Base-by-base conservation (phyloP, 768 basidiomycete species). In the Macrolepiota fuliginosa region DNA sequence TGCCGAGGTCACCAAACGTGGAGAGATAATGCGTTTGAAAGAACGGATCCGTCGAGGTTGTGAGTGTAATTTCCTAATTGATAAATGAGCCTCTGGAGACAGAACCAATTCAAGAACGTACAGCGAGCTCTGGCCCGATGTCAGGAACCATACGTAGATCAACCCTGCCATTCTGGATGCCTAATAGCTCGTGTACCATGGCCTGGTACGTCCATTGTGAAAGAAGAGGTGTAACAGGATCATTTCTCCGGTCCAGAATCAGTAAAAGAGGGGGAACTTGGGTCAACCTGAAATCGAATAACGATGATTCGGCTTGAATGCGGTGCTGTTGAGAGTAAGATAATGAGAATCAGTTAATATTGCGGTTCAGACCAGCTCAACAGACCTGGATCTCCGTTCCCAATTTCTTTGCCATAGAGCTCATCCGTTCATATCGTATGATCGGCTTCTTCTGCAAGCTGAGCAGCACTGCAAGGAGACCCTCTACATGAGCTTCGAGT, bases 201-300 rank as follows among this genome's bases (percentile, higher is more conserved):
- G 96, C 97, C 72, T 98, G 96, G 76, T 98, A 98, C 25, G 97
- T 98, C 97, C 97, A 98, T 74, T 98, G 97, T 2, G 94, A 94
- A 32, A 98, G 81, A 39, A 98, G 76, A 3, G 97, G 97, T 0
- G 97, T 98, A 4, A 98, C 93, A 2, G 97, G 97, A 69, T 99
- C 97, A 73, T 97, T 98, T 64, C 96, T 81, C 64, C 97, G 84
- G 75, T 99, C 97, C 58, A 99, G 82, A 65, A 99, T 92, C 54
- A 99, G 81, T 36, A 99, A 78, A 47, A 98, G 70, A 6, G 97
- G 97, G 1, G 94, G 84, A 7, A 93, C 87, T 72, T 94, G 92
- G 1, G 92, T 94, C 40, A 87, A 80, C 51, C 95, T 84, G 72
- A 98, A 98, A 69, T 98, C 94, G 73, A 98, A 99, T 27, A 99